Evolutionary conservation across 106 monocot species (phyloP), one percentile per base, ranked within the genome.

Genomic region (Cymbidium sinense): DNA sequence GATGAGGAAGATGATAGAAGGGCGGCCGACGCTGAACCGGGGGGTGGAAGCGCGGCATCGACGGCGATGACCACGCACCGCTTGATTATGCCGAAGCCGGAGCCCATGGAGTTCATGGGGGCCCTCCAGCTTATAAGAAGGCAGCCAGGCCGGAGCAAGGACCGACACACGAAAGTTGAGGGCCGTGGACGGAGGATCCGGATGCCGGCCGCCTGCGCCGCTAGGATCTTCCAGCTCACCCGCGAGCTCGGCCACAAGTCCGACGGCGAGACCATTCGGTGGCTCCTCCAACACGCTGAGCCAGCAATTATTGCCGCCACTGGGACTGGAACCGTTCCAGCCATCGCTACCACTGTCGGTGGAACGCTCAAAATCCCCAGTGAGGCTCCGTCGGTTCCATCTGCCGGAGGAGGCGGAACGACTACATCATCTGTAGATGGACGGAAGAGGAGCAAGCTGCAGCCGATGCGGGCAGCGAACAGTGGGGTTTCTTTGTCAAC

Each of bases 231-330:
- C 70, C 84, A 84, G 37, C 78, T 87, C 17, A 87, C 87, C 25
- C 87, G 87, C 9, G 87, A 87, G 64, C 81, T 87, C 37, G 87
- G 87, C 7, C 87, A 87, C 78, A 87, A 87, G 70, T 84, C 84
- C 10, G 87, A 87, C 70, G 87, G 87, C 2, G 84, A 87, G 81
- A 87, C 87, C 43, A 81, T 87, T 65, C 82, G 82, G 10, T 88
- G 87, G 87, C 81, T 88, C 25, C 79, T 88, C 47, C 79, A 85
- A 41, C 84, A 88, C 18, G 82, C 87, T 17, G 87, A 88, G 73
- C 87, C 87, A 13, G 84, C 87, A 1, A 85, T 88, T 43, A 74
- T 88, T 67, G 85, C 87, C 13, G 85, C 87, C 47, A 87, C 87
- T 28, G 87, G 87, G 19, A 87, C 87, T 30, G 87, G 87, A 43